Evolutionary conservation across 116 monocot genomes (phyloP).

Genomic region (Zostera marina): DNA sequence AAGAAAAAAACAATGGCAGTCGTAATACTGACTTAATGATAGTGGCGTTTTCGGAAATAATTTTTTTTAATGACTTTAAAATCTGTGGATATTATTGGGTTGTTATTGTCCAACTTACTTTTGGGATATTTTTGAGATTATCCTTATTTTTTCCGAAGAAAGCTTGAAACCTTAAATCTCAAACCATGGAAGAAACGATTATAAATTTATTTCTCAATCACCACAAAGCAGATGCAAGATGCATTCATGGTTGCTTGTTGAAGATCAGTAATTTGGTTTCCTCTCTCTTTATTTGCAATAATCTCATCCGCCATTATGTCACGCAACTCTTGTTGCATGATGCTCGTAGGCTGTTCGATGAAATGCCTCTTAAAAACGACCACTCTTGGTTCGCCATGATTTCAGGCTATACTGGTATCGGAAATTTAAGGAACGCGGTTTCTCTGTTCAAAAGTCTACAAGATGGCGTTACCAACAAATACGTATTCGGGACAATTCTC

Average conservation of each 20-base stretch:
- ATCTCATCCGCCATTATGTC: conserved; percentile 25
- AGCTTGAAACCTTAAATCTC: no score
- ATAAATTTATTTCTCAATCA: neutral
- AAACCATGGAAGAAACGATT: no score
- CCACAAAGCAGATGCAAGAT: conserved; percentile 10
- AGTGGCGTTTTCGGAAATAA: no score
- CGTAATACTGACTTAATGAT: no score
- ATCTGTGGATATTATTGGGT: no score
- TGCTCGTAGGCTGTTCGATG: conserved; percentile 42
- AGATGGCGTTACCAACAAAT: conserved; percentile 13
- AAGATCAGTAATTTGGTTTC: conserved; percentile 30
- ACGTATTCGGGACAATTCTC: conserved; percentile 25
- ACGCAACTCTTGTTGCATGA: neutral
- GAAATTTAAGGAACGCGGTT: conserved; percentile 16
- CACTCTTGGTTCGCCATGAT: conserved; percentile 28
- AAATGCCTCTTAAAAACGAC: conserved; percentile 33
- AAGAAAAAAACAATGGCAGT: no score
- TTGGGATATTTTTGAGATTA: no score
- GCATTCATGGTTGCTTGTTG: conserved; percentile 27
- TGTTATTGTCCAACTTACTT: no score
- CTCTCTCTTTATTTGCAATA: conserved; percentile 44
- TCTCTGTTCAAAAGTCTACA: conserved; percentile 13
- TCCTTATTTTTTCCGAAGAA: no score
- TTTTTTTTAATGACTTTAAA: no score
- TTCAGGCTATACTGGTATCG: conserved; percentile 12